Evolutionary conservation across 306 rosid genomes (phyloP), one percentile per base, ranked within the genome.

Genomic region (Corylus americana): DNA sequence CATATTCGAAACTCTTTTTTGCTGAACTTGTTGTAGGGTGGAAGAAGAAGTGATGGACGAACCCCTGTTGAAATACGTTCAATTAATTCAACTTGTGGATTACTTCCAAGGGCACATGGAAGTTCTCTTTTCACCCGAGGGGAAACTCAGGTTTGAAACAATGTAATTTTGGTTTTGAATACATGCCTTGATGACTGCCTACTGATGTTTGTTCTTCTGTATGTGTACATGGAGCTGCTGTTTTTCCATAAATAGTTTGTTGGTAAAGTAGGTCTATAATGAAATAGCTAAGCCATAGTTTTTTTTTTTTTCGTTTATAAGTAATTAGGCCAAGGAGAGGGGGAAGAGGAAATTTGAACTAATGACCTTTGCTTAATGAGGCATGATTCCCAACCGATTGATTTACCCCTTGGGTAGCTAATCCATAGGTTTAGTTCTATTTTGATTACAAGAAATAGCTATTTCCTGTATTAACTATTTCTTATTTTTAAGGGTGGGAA

Each of bases 101-200:
- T 95, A 79, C 89, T 95, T 84, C 99, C 99, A 63, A 93, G 99
- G 81, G 98, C 98, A 63, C 99, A 95, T 83, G 99, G 99, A 79
- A 93, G 99, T 86, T 82, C 99, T 45, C 97, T 93, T 83, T 95
- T 95, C 77, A 95, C 99, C 11, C 92, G 99, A 77, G 99, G 99
- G 22, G 99, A 95, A 83, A 95, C 99, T 73, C 99, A 95, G 99
- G 99, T 95, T 63, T 78, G 77, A 63, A 74, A 69, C 49, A 70
- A 59, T 55, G 62, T 57, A 77, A 71, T 83, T 59, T 55, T 85
- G 12, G 42, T 70, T 55, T 35, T 67, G 17, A 75, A 80, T 61
- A 75, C 73, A 74, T 76, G 57, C 74, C 77, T 10, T 77, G 50
- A 64, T 76, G 57, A 47, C 14, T 81, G 31, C 37, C 31, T 39